Conservation (phyloP, 352 stramenopile species). For the Phytopythium litorale region DNA sequence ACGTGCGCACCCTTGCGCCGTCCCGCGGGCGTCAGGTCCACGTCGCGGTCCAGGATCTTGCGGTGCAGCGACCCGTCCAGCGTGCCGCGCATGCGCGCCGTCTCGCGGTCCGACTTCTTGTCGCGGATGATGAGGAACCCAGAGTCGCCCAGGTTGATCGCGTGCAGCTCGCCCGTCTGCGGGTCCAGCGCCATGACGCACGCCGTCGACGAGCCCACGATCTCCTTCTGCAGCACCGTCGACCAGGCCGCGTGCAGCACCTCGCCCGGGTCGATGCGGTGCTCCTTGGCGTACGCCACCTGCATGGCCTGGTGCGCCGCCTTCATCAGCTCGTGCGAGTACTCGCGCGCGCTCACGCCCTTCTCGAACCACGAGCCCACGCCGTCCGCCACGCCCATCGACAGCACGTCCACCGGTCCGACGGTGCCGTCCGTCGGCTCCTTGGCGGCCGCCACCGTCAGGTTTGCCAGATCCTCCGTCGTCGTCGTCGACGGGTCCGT, state of each 20-base stretch:
- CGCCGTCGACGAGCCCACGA: conserved; percentile 91
- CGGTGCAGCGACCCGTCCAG: conserved; percentile 70
- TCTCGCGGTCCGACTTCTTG: conserved; percentile 67
- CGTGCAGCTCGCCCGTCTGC: conserved; percentile 89
- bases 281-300: conserved; percentile 54
- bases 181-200: conserved; percentile 92
- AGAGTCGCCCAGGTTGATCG: conserved; percentile 94
- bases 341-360: conserved; percentile 77
- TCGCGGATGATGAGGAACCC: conserved; percentile 83
- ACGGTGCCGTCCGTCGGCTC: conserved; percentile 32
- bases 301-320: conserved; percentile 61
- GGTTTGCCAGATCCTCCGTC: neutral
- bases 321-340: conserved; percentile 75
- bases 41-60: conserved; percentile 62
- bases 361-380: conserved; percentile 96
- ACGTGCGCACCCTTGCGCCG: conserved; percentile 75
- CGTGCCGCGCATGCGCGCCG: conserved; percentile 56
- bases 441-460: conserved; percentile 7
- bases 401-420: conserved; percentile 77
- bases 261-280: conserved; percentile 56
- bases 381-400: conserved; percentile 93
- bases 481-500: conserved; percentile 18
- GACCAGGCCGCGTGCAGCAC: conserved; percentile 71
- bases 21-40: conserved; percentile 60
- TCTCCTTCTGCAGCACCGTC: conserved; percentile 85